Evolutionary conservation across 495 filamentous ascomycete species (phyloP).

Genomic region (Copromyces sp.): DNA sequence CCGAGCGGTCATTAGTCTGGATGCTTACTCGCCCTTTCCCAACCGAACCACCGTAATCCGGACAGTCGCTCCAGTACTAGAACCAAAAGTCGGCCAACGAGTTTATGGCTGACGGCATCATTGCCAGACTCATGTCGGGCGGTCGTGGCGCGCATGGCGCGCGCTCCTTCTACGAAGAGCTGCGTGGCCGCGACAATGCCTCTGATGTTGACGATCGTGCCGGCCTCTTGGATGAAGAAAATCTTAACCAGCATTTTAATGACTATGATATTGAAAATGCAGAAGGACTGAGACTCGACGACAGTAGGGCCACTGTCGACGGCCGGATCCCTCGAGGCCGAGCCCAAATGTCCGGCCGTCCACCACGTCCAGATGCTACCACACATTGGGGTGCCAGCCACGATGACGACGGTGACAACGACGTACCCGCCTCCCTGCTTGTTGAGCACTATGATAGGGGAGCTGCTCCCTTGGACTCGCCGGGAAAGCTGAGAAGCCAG

Average conservation of each 20-base stretch:
- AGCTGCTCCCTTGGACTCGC: conserved; percentile 6
- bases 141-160: not conserved
- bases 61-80: not conserved
- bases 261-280: conserved; percentile 57
- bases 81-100: not conserved
- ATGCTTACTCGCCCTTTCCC: not conserved
- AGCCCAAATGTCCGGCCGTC: not conserved
- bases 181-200: conserved; percentile 51
- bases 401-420: conserved; percentile 75
- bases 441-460: conserved; percentile 47
- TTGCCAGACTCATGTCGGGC: not conserved
- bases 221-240: conserved; percentile 63
- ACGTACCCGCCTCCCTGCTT: conserved; percentile 81
- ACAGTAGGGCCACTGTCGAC: conserved; percentile 50
- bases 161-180: conserved; percentile 62
- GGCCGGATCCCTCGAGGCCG: conserved; percentile 5
- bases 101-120: not conserved
- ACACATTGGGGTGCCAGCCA: conserved; percentile 14
- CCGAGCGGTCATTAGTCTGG: not conserved
- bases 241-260: conserved; percentile 53
- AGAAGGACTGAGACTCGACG: conserved; percentile 53
- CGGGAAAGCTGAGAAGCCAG: conserved; percentile 6
- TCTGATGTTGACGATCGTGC: conserved; percentile 59
- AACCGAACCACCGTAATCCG: not conserved
- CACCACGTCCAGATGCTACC: not conserved